phyloP scores from a whole-genome alignment of 495 filamentous ascomycete species.

The Pseudoneurospora amorphoporcata region DNA sequence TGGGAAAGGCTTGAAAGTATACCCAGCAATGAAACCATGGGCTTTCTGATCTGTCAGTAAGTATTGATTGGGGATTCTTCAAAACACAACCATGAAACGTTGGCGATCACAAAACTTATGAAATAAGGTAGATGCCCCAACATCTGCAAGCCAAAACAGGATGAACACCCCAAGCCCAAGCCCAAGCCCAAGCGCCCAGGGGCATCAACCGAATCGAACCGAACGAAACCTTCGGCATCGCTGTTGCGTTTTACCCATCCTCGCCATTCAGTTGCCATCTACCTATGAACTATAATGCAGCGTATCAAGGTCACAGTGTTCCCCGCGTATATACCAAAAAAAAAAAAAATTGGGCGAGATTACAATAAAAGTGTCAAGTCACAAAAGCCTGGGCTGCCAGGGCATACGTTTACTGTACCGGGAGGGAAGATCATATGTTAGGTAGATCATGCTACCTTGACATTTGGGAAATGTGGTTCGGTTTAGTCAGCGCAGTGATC shows the following conservation, averaged over 20 bases:
- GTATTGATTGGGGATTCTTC: neutral
- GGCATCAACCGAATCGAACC: neutral
- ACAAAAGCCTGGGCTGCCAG: neutral
- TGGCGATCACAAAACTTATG: neutral
- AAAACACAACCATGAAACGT: neutral
- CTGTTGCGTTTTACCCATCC: neutral
- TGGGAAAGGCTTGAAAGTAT: neutral
- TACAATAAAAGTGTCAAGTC: neutral
- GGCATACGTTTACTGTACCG: neutral
- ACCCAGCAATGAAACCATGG: neutral
- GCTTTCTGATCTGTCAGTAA: neutral
- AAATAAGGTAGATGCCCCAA: no score
- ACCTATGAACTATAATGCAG: neutral
- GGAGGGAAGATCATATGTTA: neutral
- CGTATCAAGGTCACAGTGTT: neutral
- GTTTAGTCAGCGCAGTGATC: neutral
- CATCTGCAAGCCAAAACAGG: neutral
- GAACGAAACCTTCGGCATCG: neutral
- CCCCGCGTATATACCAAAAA: no score
- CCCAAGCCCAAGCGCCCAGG: neutral
- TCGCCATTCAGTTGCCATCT: neutral
- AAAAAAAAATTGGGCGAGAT: no score
- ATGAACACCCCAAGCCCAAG: neutral
- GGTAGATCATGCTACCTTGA: neutral
- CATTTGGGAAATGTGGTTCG: neutral